Base-by-base conservation (phyloP, 106 monocot genomes). In the Triglochin maritima region DNA sequence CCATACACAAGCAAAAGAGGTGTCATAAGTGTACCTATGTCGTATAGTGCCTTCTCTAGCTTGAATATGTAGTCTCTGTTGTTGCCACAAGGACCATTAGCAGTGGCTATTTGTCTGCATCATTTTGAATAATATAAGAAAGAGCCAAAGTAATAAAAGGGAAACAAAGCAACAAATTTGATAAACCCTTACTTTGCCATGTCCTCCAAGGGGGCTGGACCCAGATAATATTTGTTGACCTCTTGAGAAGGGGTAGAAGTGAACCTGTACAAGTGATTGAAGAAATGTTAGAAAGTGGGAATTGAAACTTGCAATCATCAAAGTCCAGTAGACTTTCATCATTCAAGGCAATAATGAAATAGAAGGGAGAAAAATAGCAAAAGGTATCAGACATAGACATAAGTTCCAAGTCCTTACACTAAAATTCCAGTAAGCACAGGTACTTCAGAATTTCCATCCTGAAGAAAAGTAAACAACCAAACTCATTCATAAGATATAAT, bases 1-100 rank as follows among this genome's bases (percentile, higher is more conserved):
- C 29, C 29, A 29, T 29, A 29, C 29, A 29, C 29, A 29, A 29
- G 29, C 29, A 29, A 29, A 29, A 29, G 29, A 29, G 29, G 29
- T 29, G 29, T 29, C 29, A 29, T 1, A 11, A 52, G 11, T 52
- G 7, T 81, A 93, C 93, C 85, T 70, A 93, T 88, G 44, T 78
- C 74, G 63, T 56, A 78, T 77, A 93, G 60, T 11, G 93, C 88
- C 67, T 80, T 84, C 78, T 93, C 88, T 15, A 93, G 59, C 50
- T 69, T 77, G 76, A 93, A 93, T 5, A 93, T 70, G 61, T 93
- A 93, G 5, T 93, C 93, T 57, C 88, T 93, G 70, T 88, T 93
- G 77, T 93, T 84, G 44, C 93, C 93, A 56, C 81, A 86, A 15
- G 93, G 93, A 47, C 93, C 93, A 57, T n/a, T 88, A 49, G 93